Conservation (phyloP, 306 rosid species). For the Sechiopsis laciniata region DNA sequence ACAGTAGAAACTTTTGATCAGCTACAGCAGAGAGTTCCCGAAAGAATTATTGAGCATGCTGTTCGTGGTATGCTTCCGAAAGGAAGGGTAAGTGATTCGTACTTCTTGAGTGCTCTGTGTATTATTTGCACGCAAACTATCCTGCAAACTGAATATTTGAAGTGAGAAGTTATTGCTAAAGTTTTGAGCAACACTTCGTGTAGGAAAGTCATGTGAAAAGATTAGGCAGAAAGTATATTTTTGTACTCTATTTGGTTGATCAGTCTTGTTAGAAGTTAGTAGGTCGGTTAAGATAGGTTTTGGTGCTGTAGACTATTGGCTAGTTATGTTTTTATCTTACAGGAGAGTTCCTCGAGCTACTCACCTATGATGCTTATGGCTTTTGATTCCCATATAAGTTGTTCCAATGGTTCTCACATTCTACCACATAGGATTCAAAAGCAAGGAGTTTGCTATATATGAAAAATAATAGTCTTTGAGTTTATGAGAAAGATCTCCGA, state of each 20-base stretch:
- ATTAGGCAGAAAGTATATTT: not conserved
- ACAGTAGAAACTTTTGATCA: slow-evolving; percentile 85
- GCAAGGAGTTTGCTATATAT: not conserved
- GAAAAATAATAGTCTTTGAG: slow-evolving; percentile 2
- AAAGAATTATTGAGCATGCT: slow-evolving; percentile 91
- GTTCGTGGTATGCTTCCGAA: slow-evolving; percentile 99
- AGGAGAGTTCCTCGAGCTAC: not conserved
- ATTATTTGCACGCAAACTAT: not conserved
- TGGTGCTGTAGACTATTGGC: slow-evolving; percentile 9
- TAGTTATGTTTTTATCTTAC: not conserved
- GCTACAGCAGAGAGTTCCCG: slow-evolving; percentile 89
- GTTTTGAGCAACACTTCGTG: not conserved
- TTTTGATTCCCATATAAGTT: not conserved
- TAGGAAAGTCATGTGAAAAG: not conserved
- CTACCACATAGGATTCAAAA: not conserved
- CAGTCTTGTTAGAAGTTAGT: not conserved
- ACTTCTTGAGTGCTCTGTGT: not conserved
- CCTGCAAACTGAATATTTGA: not conserved
- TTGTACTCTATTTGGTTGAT: not conserved
- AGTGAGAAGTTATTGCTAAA: not conserved
- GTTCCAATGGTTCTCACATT: not conserved
- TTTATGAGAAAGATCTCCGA: not conserved
- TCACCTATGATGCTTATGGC: not conserved
- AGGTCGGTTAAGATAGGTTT: not conserved
- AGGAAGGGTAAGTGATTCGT: slow-evolving; percentile 72